These are phyloP conservation scores for Penicillium ochrochloron DNA, from an alignment of 495 filamentous ascomycete species.

Conservation along the genomic window DNA sequence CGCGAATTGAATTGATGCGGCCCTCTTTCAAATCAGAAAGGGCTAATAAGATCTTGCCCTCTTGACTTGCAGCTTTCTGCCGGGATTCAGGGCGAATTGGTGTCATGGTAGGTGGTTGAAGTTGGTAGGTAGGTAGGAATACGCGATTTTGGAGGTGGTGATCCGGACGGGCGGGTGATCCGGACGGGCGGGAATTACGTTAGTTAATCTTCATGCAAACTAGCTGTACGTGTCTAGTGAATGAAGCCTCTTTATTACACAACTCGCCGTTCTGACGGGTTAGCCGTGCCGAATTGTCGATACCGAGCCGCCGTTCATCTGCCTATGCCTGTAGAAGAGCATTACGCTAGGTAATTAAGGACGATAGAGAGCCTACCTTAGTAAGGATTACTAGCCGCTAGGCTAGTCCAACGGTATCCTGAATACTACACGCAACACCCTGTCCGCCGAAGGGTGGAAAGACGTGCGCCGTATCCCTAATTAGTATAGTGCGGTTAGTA, in stretches of 20 bases:
- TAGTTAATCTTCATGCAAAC: neutral
- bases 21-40: no score
- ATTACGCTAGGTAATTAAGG: neutral
- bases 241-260: constrained; percentile 12
- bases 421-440: constrained; percentile 46
- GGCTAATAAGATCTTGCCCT: no score
- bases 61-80: no score
- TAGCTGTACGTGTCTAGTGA: neutral
- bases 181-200: no score
- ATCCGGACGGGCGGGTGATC: no score
- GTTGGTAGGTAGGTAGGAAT: no score
- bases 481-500: constrained; percentile 39
- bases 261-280: constrained; percentile 12
- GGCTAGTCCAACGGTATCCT: constrained; percentile 32
- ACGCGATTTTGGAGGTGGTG: no score
- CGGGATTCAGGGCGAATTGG: no score
- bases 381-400: constrained; percentile 49
- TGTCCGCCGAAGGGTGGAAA: constrained; percentile 57
- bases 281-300: constrained; percentile 9
- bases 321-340: constrained; percentile 11
- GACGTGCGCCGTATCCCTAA: constrained; percentile 53
- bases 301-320: constrained; percentile 2
- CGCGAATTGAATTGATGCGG: no score
- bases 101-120: no score
- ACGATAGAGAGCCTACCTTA: neutral